Evolutionary conservation across 192 early-diverging fungal species (phyloP), one percentile per base, ranked within the genome.

Genomic region (Mortierella antarctica): DNA sequence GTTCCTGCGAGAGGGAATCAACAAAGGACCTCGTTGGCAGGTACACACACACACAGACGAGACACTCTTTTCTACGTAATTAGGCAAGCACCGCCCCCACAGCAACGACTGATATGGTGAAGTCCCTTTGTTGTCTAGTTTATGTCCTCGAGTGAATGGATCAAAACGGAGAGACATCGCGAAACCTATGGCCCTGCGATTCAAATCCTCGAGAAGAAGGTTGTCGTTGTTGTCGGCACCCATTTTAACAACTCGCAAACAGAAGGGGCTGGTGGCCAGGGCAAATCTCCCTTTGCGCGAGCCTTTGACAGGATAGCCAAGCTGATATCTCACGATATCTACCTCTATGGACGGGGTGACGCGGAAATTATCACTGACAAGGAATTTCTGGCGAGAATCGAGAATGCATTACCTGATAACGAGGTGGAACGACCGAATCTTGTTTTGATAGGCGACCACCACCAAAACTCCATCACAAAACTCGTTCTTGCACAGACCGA

Each of bases 121-220:
- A 12, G 47, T 57, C 21, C 14, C 40, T 21, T 65, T 56, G n/a
- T 13, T 8, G 12, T 45, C 13, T 69, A 49, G n/a, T 65, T 65
- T 5, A 49, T 7, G 6, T 57, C 57, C 46, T 58, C 48, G 60
- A 57, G 46, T 0, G 57, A 48, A 50, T 86, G 82, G 85, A 14
- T 20, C 0, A 17, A 68, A 18, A 68, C 64, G 8, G 89, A 93
- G 69, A 76, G 90, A 14, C 81, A 91, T 73, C 83, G 84, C 40
- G 82, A 82, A 23, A 92, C 88, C 8, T 92, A 94, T 74, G 93
- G 93, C 8, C 92, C 93, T 8, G 86, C 86, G 12, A 79, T 79
- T 31, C 76, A 79, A n/a, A 13, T 79, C 20, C 40, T 79, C 20
- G 76, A 79, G 15, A 71, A 71, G 23, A 60, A 58, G 0, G 57